A percentile compares a stretch with the other conserved stretches of the same genome.
Conservation (phyloP, 2,329 filamentous ascomycete genomes). For the Cordyceps sp. region DNA sequence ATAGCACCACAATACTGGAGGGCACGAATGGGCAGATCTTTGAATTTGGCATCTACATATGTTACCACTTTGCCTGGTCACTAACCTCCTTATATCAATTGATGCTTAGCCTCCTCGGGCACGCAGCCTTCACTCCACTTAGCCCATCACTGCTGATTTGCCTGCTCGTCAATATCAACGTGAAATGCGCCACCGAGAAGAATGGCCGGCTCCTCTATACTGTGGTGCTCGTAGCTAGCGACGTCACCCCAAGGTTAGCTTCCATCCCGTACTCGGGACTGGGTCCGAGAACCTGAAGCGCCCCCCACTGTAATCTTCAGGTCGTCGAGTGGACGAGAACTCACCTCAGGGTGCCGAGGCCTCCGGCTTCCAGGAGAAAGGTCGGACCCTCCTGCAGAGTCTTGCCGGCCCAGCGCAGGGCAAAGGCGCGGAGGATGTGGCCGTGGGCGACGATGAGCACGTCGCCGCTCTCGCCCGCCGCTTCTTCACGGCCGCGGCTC, state of each 20-base stretch:
- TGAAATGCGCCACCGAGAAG: slow-evolving; percentile 58
- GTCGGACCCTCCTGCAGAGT: slow-evolving; percentile 57
- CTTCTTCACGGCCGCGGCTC: too few relatives aligned
- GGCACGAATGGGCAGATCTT: too few relatives aligned
- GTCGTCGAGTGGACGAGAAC: slow-evolving; percentile 5
- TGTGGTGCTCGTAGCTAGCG: slow-evolving; percentile 62
- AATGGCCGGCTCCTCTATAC: slow-evolving; percentile 62
- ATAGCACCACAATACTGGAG: too few relatives aligned
- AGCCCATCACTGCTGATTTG: background rate
- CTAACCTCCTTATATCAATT: too few relatives aligned
- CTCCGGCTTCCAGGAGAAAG: slow-evolving; percentile 78
- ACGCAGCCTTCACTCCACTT: background rate
- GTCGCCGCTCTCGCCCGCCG: too few relatives aligned
- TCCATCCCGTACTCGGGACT: too few relatives aligned
- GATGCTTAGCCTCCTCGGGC: background rate
- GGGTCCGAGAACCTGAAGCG: too few relatives aligned
- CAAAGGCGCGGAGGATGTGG: too few relatives aligned
- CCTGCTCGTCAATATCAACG: slow-evolving; percentile 21
- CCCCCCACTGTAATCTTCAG: too few relatives aligned
- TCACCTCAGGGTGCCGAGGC: slow-evolving; percentile 63
- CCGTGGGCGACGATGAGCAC: too few relatives aligned
- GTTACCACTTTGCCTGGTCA: too few relatives aligned
- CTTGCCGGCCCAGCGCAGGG: slow-evolving; percentile 70
- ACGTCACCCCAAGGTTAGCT: background rate
- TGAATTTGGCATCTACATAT: too few relatives aligned